Conservation (phyloP, 1,139 yeast species). For the Dujonia santamariae region DNA sequence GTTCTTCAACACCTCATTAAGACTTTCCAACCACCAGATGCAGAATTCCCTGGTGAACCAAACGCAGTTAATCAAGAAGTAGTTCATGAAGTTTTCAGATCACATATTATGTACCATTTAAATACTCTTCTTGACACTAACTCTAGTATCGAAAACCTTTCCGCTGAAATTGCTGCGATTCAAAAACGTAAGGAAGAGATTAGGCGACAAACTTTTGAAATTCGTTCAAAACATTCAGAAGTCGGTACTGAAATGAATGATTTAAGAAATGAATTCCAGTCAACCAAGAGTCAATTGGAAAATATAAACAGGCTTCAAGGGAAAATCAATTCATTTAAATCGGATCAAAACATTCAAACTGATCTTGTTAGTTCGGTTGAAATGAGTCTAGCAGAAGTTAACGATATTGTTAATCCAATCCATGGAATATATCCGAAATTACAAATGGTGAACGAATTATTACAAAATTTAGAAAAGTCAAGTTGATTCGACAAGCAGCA, state of each 20-base stretch:
- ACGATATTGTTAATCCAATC: conserved; percentile 34
- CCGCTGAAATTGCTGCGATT: conserved; percentile 31
- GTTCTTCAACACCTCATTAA: conserved; percentile 33
- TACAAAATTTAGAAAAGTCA: too few species aligned
- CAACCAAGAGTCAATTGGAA: conserved; percentile 21
- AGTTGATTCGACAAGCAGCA: too few species aligned
- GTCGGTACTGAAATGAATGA: conserved; percentile 40
- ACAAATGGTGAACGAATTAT: conserved; percentile 24
- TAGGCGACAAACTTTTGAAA: conserved; percentile 36
- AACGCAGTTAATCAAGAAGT: conserved; percentile 15
- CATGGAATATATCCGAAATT: conserved; percentile 38
- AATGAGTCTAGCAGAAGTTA: conserved; percentile 13
- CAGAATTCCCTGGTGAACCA: too few species aligned
- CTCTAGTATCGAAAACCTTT: conserved; percentile 39
- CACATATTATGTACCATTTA: conserved; percentile 28
- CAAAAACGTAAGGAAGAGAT: conserved; percentile 40
- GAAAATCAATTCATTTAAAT: not conserved
- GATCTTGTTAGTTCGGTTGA: conserved; percentile 7
- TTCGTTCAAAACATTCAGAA: conserved; percentile 33
- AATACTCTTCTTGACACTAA: conserved; percentile 34
- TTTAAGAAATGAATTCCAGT: conserved; percentile 29
- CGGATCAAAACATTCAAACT: not conserved
- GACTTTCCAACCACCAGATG: conserved; percentile 22
- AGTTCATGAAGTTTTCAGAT: conserved; percentile 29
- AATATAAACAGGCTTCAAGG: conserved; percentile 12